These are phyloP conservation scores for Trypanosoma rangeli DNA, from an alignment of 208 protist genomes.

Conservation along the genomic window DNA sequence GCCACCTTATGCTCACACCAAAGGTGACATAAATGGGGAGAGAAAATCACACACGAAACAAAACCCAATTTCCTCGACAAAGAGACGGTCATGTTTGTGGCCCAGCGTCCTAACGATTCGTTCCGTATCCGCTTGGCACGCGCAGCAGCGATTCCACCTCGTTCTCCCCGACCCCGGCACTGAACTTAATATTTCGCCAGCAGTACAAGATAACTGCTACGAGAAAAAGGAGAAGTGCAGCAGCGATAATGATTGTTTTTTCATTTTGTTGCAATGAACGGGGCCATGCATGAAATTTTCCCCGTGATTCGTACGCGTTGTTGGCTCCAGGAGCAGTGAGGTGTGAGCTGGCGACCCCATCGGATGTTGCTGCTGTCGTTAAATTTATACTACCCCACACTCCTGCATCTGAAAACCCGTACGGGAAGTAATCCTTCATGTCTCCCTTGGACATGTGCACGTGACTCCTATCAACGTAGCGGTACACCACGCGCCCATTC, in stretches of 20 bases:
- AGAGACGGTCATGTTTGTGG: too few relatives aligned
- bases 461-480: conserved; percentile 44
- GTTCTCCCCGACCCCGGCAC: not conserved
- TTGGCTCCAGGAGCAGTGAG: not conserved
- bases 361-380: not conserved
- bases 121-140: conserved; percentile 5
- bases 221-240: conserved; percentile 18
- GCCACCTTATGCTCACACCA: not conserved
- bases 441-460: conserved; percentile 3
- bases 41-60: not conserved
- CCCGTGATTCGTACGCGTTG: not conserved
- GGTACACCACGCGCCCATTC: conserved; percentile 58
- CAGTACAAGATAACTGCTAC: conserved; percentile 18
- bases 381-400: conserved; percentile 1
- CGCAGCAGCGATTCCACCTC: conserved; percentile 3
- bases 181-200: not conserved
- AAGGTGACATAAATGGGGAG: not conserved
- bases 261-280: not conserved
- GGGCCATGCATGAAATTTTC: conserved; percentile 1
- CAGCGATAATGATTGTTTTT: not conserved
- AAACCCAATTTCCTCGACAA: not conserved
- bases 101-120: not conserved
- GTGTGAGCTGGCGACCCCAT: not conserved
- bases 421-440: conserved; percentile 12
- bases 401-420: not conserved